Conservation (phyloP, 495 filamentous ascomycete genomes). For the Talaromyces trachyspermus region DNA sequence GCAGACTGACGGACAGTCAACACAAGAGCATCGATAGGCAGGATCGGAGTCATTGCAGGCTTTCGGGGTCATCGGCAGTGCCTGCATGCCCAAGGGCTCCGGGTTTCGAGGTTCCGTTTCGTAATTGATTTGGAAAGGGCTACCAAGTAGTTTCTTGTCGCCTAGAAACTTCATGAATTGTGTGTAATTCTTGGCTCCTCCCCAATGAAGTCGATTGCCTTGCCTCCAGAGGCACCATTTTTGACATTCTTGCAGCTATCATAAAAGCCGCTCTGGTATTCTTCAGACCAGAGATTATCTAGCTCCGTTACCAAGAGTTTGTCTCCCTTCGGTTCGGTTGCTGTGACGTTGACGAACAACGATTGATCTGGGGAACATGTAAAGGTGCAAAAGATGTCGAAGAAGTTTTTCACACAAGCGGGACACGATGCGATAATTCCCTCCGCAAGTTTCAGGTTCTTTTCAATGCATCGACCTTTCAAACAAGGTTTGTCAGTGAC, state of each 20-base stretch:
- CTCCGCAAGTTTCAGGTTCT: slow-evolving; percentile 79
- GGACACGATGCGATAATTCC: slow-evolving; percentile 86
- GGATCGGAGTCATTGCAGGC: slow-evolving; percentile 83
- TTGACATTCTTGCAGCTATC: slow-evolving; percentile 98
- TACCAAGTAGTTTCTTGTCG: slow-evolving; percentile 78
- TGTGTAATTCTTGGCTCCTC: slow-evolving; percentile 83
- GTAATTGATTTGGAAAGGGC: slow-evolving; percentile 97
- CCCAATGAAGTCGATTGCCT: slow-evolving; percentile 94
- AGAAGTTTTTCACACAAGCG: slow-evolving; percentile 95
- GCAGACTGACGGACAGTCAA: slow-evolving; percentile 83
- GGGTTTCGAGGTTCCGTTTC: slow-evolving; percentile 45
- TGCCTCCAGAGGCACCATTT: slow-evolving; percentile 84
- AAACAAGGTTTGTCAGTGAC: slow-evolving; percentile 15
- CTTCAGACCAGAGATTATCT: slow-evolving; percentile 79
- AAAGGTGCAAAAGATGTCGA: slow-evolving; percentile 94
- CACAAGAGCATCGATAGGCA: slow-evolving; percentile 80
- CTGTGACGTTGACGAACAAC: slow-evolving; percentile 88
- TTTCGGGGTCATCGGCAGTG: slow-evolving; percentile 60
- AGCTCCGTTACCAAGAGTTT: slow-evolving; percentile 78
- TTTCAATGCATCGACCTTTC: slow-evolving; percentile 67
- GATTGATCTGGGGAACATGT: slow-evolving; percentile 97
- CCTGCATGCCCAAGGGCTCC: slow-evolving; percentile 54
- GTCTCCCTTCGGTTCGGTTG: slow-evolving; percentile 49
- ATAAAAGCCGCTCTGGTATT: slow-evolving; percentile 86
- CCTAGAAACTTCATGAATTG: slow-evolving; percentile 87